These are phyloP conservation scores for Hericium rajendrae DNA, from an alignment of 768 basidiomycete genomes.

Conservation along the genomic window DNA sequence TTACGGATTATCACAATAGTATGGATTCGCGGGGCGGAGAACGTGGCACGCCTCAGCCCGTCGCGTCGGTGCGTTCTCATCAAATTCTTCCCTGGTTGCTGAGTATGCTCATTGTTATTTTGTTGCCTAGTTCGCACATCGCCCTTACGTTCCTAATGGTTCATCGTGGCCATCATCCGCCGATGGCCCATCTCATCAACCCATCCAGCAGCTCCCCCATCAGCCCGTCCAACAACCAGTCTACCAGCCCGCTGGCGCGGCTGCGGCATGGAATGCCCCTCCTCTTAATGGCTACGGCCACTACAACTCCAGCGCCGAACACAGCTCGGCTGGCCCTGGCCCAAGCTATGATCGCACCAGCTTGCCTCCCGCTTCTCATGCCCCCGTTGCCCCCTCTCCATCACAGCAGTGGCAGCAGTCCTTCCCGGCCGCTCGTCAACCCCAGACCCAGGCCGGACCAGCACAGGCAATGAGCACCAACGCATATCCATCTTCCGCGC, in stretches of 20 bases:
- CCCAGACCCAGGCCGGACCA: background rate
- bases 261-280: slow-evolving; percentile 3
- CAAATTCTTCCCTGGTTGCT: too few relatives aligned
- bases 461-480: background rate
- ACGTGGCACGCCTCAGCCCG: background rate
- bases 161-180: background rate
- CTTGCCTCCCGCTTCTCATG: background rate
- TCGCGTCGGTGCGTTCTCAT: too few relatives aligned
- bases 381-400: too few relatives aligned
- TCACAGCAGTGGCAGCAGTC: too few relatives aligned
- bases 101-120: too few relatives aligned
- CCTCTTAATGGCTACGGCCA: background rate
- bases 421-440: too few relatives aligned
- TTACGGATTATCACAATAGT: background rate
- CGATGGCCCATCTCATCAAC: background rate
- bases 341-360: background rate
- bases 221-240: too few relatives aligned
- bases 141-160: background rate
- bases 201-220: too few relatives aligned
- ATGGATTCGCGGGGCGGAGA: background rate
- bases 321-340: slow-evolving; percentile 1
- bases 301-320: slow-evolving; percentile 6
- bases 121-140: background rate
- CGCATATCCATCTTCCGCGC: background rate
- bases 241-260: background rate